Conservation (phyloP, 805 yeast genomes). For the Wickerhamomyces chambardii region DNA sequence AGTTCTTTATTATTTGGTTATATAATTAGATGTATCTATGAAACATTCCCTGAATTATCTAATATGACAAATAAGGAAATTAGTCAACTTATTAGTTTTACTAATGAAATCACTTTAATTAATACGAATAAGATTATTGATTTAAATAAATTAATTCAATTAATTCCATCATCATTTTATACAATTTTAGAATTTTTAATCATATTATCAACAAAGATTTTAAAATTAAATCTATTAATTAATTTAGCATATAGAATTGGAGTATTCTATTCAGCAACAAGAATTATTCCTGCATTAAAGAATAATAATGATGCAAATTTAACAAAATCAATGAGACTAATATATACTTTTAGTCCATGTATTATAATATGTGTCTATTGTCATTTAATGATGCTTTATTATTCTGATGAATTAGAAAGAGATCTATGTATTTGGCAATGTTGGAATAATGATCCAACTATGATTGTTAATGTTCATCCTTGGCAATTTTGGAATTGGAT, state of each 20-base stretch:
- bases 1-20: slow-evolving; percentile 81
- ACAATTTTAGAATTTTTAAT: slow-evolving; percentile 30
- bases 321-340: slow-evolving; percentile 33
- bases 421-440: slow-evolving; percentile 55
- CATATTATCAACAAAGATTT: slow-evolving; percentile 42
- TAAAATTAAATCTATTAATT: slow-evolving; percentile 73
- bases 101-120: slow-evolving; percentile 20
- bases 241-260: slow-evolving; percentile 80
- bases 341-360: slow-evolving; percentile 90
- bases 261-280: slow-evolving; percentile 87
- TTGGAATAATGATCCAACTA: slow-evolving; percentile 22
- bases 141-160: slow-evolving; percentile 21
- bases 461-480: slow-evolving; percentile 40
- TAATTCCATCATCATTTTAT: slow-evolving; percentile 19
- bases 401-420: slow-evolving; percentile 63
- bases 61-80: slow-evolving; percentile 38
- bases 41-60: slow-evolving; percentile 83
- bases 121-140: slow-evolving; percentile 16
- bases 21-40: slow-evolving; percentile 87
- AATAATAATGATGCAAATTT: slow-evolving; percentile 15
- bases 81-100: slow-evolving; percentile 25
- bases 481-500: slow-evolving; percentile 98
- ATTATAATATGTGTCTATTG: slow-evolving; percentile 93
- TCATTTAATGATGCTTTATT: slow-evolving; percentile 77
- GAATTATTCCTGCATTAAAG: slow-evolving; percentile 78